Evolutionary conservation across 768 basidiomycete species (phyloP).

Genomic region (Boletellus emodensis): DNA sequence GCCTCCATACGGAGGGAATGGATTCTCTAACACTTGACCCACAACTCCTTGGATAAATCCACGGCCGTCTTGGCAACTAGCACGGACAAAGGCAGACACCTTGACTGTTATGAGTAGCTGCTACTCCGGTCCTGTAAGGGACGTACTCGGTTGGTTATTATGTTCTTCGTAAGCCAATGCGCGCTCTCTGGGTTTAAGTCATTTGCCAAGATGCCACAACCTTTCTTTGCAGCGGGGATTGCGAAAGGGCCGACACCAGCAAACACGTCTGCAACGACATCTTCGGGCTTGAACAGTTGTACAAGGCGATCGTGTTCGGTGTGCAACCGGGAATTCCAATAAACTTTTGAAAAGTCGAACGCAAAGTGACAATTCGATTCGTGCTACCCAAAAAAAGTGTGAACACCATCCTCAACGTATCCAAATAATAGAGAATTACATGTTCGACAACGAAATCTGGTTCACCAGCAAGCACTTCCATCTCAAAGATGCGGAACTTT

Average conservation of each 20-base stretch:
- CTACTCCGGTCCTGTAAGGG: background rate
- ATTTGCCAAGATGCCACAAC: conserved; percentile 86
- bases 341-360: conserved; percentile 93
- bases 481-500: conserved; percentile 88
- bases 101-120: conserved; percentile 9
- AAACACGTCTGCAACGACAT: conserved; percentile 89
- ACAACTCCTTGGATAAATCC: conserved; percentile 72
- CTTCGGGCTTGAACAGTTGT: conserved; percentile 61
- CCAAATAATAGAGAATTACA: conserved; percentile 43
- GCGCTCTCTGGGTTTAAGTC: conserved; percentile 90
- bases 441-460: conserved; percentile 82
- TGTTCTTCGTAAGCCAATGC: conserved; percentile 72
- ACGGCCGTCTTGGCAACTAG: conserved; percentile 81
- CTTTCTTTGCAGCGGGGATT: conserved; percentile 87
- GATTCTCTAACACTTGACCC: conserved; percentile 50
- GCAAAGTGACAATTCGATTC: conserved; percentile 85
- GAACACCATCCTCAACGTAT: background rate
- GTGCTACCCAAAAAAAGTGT: conserved; percentile 42
- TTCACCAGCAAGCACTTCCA: conserved; percentile 95
- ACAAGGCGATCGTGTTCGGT: conserved; percentile 90
- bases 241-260: conserved; percentile 98
- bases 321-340: conserved; percentile 96
- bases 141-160: conserved; percentile 70
- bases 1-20: conserved; percentile 59
- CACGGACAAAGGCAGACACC: conserved; percentile 68